phyloP scores from a whole-genome alignment of 345 rosid genomes.

The Bruguiera gymnorhiza region DNA sequence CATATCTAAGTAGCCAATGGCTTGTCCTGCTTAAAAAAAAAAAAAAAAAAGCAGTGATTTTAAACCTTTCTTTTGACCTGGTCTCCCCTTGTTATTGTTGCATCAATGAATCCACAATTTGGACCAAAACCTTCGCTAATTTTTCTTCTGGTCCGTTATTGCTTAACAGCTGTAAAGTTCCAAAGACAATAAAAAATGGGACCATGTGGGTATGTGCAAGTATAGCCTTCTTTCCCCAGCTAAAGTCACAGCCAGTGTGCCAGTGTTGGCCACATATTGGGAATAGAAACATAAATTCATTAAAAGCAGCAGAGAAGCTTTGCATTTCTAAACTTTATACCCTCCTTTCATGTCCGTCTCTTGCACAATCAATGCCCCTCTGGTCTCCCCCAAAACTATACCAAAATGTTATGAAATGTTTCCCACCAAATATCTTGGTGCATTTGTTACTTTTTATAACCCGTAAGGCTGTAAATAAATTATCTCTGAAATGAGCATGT shows the following conservation, averaged over 20 bases:
- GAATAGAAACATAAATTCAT: constrained; percentile 15
- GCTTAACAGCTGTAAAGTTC: constrained; percentile 50
- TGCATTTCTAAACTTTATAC: constrained; percentile 13
- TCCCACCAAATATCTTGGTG: not conserved
- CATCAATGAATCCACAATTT: constrained; percentile 17
- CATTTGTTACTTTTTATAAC: not conserved
- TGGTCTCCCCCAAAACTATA: too few species aligned
- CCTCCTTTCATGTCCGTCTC: not conserved
- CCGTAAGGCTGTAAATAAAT: not conserved
- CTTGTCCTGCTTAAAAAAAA: too few species aligned
- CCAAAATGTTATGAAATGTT: not conserved
- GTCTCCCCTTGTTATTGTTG: constrained; percentile 22
- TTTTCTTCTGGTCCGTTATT: constrained; percentile 7
- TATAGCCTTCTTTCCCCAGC: not conserved
- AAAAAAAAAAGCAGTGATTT: constrained; percentile 12
- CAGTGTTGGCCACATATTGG: not conserved
- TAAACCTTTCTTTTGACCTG: constrained; percentile 39
- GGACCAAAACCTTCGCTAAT: constrained; percentile 13
- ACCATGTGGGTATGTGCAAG: constrained; percentile 18
- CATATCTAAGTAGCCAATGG: too few species aligned
- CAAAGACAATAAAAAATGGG: constrained; percentile 24
- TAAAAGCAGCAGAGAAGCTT: constrained; percentile 12
- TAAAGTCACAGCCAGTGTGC: not conserved
- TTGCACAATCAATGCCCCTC: too few species aligned
- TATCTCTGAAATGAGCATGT: not conserved